A percentile compares a stretch with the other conserved stretches of the same genome.
Conservation (phyloP, 2,329 filamentous ascomycete genomes). For the Sporothrix schenckii region DNA sequence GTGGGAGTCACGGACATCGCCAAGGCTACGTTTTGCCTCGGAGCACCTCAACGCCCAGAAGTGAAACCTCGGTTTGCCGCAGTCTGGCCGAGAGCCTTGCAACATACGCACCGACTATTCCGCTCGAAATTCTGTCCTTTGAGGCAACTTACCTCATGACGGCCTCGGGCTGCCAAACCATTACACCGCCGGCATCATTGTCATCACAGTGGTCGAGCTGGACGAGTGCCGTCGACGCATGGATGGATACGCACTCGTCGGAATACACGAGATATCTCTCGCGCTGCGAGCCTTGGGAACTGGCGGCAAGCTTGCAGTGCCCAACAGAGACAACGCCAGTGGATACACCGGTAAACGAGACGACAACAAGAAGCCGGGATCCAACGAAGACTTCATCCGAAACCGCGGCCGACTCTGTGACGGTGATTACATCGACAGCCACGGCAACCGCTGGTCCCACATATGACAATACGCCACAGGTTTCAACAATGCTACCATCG, state of each 20-base stretch:
- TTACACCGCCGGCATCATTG: constrained; percentile 10
- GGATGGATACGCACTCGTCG: not conserved
- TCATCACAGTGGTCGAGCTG: constrained; percentile 12
- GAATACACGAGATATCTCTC: constrained; percentile 20
- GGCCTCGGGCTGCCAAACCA: not conserved
- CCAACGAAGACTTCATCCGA: not conserved
- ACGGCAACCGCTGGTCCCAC: not conserved
- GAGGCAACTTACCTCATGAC: constrained; percentile 13
- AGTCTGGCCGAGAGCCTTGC: not conserved
- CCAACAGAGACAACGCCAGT: not conserved
- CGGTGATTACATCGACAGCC: not conserved
- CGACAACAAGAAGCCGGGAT: not conserved
- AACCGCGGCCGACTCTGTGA: not conserved
- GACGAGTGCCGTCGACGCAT: not conserved
- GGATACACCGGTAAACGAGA: not conserved
- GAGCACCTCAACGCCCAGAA: not conserved
- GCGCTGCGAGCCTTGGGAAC: constrained; percentile 10
- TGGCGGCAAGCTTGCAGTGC: not conserved
- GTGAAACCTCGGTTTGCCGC: not conserved
- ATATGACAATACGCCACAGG: not conserved
- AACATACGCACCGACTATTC: constrained; percentile 1
- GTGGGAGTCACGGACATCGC: not conserved
- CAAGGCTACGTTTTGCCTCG: not conserved
- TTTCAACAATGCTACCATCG: not conserved
- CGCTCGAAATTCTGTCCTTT: constrained; percentile 1